Percentiles rank a stretch among this genome's conserved stretches.
Evolutionary conservation across 805 yeast species (phyloP).

Genomic region (Dipodascus geniculatus): DNA sequence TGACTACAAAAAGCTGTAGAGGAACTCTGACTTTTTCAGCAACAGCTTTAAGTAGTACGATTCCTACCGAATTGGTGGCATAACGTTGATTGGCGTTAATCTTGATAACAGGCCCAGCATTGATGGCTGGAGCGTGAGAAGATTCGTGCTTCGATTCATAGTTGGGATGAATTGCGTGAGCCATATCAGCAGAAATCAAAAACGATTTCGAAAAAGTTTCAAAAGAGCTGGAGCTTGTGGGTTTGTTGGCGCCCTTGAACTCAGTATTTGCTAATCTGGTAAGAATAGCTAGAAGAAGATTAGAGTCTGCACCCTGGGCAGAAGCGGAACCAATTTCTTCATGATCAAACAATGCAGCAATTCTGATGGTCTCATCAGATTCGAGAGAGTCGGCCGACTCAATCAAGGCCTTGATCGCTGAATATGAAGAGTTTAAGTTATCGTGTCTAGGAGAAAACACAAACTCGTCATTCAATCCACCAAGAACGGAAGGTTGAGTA

Average conservation of each 20-base stretch:
- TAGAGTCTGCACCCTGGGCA: slow-evolving; percentile 95
- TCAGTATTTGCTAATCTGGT: slow-evolving; percentile 48
- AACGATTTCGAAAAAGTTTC: slow-evolving; percentile 48
- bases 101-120: slow-evolving; percentile 86
- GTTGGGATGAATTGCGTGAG: slow-evolving; percentile 95
- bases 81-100: slow-evolving; percentile 92
- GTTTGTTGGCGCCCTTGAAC: slow-evolving; percentile 27
- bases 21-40: slow-evolving; percentile 67
- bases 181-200: slow-evolving; percentile 87
- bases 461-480: slow-evolving; percentile 86
- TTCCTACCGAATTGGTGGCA: slow-evolving; percentile 86
- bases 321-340: slow-evolving; percentile 91
- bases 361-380: slow-evolving; percentile 46
- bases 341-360: slow-evolving; percentile 83
- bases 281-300: slow-evolving; percentile 70
- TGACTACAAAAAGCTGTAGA: slow-evolving; percentile 81
- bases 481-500: slow-evolving; percentile 69
- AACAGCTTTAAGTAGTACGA: slow-evolving; percentile 59
- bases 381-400: slow-evolving; percentile 34
- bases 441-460: slow-evolving; percentile 87
- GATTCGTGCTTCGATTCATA: slow-evolving; percentile 66
- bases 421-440: slow-evolving; percentile 77
- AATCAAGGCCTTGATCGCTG: slow-evolving; percentile 63
- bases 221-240: slow-evolving; percentile 12
- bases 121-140: slow-evolving; percentile 67